A percentile compares a stretch with the other conserved stretches of the same genome.
phyloP scores from a whole-genome alignment of 345 rosid species.

The Noccaea caerulescens region DNA sequence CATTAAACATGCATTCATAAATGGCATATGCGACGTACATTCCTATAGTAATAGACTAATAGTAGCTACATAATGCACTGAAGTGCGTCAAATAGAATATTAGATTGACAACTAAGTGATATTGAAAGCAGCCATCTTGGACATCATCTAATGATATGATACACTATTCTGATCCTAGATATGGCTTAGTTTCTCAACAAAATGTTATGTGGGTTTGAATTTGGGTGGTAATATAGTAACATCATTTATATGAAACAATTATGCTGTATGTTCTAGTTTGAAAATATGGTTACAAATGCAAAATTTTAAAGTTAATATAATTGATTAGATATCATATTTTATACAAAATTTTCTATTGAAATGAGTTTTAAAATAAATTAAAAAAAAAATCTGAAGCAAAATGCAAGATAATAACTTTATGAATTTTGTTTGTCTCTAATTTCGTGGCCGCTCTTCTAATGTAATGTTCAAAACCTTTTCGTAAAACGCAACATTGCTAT shows the following conservation, averaged over 20 bases:
- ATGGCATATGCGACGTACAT: constrained; percentile 23
- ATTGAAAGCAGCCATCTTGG: constrained; percentile 1
- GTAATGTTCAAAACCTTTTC: no score
- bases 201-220: neutral
- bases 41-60: neutral
- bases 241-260: neutral
- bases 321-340: neutral
- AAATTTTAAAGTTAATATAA: no score
- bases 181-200: neutral
- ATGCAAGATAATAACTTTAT: no score
- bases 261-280: neutral
- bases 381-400: no score
- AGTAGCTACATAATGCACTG: neutral
- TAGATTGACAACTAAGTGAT: constrained; percentile 15
- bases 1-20: neutral
- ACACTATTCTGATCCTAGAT: neutral
- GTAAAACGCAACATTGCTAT: no score
- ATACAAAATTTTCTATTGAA: neutral
- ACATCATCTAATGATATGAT: neutral
- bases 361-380: neutral
- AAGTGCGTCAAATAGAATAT: constrained; percentile 11
- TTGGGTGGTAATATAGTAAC: no score
- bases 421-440: no score
- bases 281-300: neutral
- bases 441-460: no score